phyloP scores from a whole-genome alignment of 2,329 filamentous ascomycete species.

The Nannizziopsis arthrosporioides region DNA sequence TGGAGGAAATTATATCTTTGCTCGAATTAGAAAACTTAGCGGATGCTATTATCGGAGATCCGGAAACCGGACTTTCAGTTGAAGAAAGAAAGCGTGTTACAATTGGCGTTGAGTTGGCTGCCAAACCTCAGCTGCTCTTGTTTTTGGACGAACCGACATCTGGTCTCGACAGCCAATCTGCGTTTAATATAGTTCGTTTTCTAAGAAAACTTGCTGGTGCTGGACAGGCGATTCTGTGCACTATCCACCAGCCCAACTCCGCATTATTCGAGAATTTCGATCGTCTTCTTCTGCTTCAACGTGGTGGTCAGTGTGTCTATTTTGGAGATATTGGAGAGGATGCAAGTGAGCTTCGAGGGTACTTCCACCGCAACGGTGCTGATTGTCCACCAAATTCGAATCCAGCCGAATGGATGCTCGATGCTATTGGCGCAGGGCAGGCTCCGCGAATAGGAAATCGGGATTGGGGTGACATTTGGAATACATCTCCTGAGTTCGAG shows the following conservation, averaged over 20 bases:
- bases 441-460: constrained; percentile 58
- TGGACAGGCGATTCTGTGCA: constrained; percentile 89
- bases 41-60: constrained; percentile 80
- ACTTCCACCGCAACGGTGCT: constrained; percentile 56
- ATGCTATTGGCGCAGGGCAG: constrained; percentile 52
- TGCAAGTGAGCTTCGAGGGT: constrained; percentile 46
- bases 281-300: constrained; percentile 51
- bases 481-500: constrained; percentile 44
- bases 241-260: constrained; percentile 92
- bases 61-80: constrained; percentile 58
- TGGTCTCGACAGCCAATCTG: constrained; percentile 83
- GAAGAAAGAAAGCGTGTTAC: constrained; percentile 69
- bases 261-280: constrained; percentile 85
- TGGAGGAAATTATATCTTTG: constrained; percentile 80
- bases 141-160: constrained; percentile 94
- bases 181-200: constrained; percentile 80
- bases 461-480: constrained; percentile 44
- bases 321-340: constrained; percentile 55
- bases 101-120: constrained; percentile 90
- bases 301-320: constrained; percentile 56
- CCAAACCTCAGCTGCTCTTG: constrained; percentile 76
- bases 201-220: constrained; percentile 80
- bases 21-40: constrained; percentile 84
- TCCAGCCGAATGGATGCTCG: constrained; percentile 65
- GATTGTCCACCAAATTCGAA: constrained; percentile 52